These are phyloP conservation scores for Botryosphaeria agaves DNA, from an alignment of 2,329 filamentous ascomycete genomes.

Conservation along the genomic window DNA sequence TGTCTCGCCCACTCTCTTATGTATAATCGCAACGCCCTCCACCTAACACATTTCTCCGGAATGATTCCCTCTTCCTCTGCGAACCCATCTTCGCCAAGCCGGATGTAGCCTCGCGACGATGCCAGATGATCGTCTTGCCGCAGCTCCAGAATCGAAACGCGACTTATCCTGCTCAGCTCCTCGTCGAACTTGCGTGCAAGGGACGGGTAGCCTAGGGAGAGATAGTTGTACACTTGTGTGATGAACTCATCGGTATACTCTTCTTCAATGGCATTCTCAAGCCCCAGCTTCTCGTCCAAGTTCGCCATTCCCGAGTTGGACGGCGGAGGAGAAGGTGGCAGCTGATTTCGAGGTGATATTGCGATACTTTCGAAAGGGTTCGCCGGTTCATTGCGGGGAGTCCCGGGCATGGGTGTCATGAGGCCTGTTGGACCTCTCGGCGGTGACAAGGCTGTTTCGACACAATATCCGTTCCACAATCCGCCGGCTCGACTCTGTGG, in stretches of 20 bases:
- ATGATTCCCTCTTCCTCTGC: conserved; percentile 15
- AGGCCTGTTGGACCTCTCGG: conserved; percentile 28
- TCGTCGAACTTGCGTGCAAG: conserved; percentile 69
- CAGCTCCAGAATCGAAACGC: conserved; percentile 51
- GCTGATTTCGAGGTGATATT: conserved; percentile 13
- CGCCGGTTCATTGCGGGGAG: conserved; percentile 5
- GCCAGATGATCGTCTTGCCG: conserved; percentile 50
- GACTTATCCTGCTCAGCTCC: conserved; percentile 68
- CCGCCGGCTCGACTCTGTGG: conserved; percentile 22
- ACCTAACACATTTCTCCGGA: conserved; percentile 46
- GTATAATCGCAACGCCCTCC: conserved; percentile 70
- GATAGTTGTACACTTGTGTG: conserved; percentile 93
- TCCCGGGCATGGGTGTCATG: conserved; percentile 27
- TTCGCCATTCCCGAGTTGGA: conserved; percentile 12
- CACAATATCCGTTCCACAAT: conserved; percentile 63
- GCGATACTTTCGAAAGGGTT: conserved; percentile 23
- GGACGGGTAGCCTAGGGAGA: conserved; percentile 80
- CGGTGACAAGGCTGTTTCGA: conserved; percentile 20
- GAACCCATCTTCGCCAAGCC: conserved; percentile 28
- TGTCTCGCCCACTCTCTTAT: conserved; percentile 82
- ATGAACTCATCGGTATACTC: conserved; percentile 78
- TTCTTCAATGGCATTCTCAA: conserved; percentile 30
- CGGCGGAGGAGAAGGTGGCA: conserved; percentile 20
- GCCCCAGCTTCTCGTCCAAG: conserved; percentile 23
- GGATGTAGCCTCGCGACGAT: conserved; percentile 56